Evolutionary conservation across 108 stramenopile genomes (phyloP).

Genomic region (Fragilaria crotonensis): DNA sequence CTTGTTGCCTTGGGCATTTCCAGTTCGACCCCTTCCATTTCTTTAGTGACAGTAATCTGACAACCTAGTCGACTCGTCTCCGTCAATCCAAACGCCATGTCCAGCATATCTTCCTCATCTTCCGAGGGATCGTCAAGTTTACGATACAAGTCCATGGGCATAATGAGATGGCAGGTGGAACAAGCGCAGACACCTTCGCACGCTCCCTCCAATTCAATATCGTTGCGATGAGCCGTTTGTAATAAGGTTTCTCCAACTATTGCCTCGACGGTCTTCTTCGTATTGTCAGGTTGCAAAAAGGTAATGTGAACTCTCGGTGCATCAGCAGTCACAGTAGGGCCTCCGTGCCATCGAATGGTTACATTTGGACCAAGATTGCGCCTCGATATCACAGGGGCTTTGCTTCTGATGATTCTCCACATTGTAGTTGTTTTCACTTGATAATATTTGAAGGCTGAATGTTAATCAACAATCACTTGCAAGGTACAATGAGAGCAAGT

Average conservation of each 20-base stretch:
- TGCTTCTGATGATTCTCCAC: too few species aligned
- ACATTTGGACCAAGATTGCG: neutral
- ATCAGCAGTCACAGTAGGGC: slow-evolving; percentile 30
- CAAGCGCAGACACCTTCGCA: slow-evolving; percentile 98
- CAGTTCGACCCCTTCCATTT: slow-evolving; percentile 90
- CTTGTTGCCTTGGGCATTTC: slow-evolving; percentile 88
- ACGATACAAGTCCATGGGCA: slow-evolving; percentile 78
- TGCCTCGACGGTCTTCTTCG: slow-evolving; percentile 33
- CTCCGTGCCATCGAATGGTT: slow-evolving; percentile 63
- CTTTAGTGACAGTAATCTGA: slow-evolving; percentile 76
- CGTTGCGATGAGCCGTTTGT: slow-evolving; percentile 74
- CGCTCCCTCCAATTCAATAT: slow-evolving; percentile 89
- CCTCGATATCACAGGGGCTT: too few species aligned
- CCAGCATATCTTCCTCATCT: slow-evolving; percentile 97
- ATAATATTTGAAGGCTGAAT: too few species aligned
- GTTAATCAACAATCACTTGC: too few species aligned
- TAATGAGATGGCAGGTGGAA: slow-evolving; percentile 95
- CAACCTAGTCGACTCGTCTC: slow-evolving; percentile 94
- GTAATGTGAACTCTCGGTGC: slow-evolving; percentile 57
- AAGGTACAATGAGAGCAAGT: too few species aligned
- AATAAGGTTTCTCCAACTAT: slow-evolving; percentile 71
- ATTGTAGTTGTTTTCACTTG: too few species aligned
- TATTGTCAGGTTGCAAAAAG: slow-evolving; percentile 55
- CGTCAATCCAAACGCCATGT: slow-evolving; percentile 95
- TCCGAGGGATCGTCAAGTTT: slow-evolving; percentile 51